phyloP scores from a whole-genome alignment of 305 asterid species.

The Euphrasia arctica region DNA sequence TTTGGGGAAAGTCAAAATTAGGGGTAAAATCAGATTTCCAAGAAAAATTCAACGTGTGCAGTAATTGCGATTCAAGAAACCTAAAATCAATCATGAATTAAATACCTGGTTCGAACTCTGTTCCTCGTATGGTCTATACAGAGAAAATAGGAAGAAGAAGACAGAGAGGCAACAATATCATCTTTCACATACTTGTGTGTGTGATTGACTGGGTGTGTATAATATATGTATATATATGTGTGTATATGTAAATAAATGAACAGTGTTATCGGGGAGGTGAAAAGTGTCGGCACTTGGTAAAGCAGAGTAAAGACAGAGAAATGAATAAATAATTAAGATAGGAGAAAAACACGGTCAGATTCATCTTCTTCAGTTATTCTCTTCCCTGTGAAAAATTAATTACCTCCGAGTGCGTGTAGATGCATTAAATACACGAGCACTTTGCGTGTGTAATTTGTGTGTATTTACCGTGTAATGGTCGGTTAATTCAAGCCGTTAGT shows the following conservation, averaged over 20 bases:
- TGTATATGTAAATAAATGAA: slow-evolving; percentile 5
- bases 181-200: slow-evolving; percentile 19
- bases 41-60: neutral
- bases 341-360: no score
- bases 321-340: no score
- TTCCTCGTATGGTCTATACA: slow-evolving; percentile 26
- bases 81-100: neutral
- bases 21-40: neutral
- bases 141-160: slow-evolving; percentile 26
- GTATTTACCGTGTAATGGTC: no score
- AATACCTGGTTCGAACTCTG: slow-evolving; percentile 22
- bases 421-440: slow-evolving; percentile 22
- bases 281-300: slow-evolving; percentile 37
- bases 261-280: slow-evolving; percentile 30
- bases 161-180: slow-evolving; percentile 22
- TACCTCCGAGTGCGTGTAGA: slow-evolving; percentile 14
- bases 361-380: no score
- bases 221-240: neutral
- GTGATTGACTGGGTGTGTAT: neutral
- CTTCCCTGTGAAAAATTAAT: no score
- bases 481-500: no score
- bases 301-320: slow-evolving; percentile 2
- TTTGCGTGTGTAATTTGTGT: no score
- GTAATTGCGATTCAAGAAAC: slow-evolving; percentile 10
- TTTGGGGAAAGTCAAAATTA: slow-evolving; percentile 23